Percentiles rank a stretch among this genome's conserved stretches.
Evolutionary conservation across 1,284 basidiomycete species (phyloP).

Genomic region (Leucoagaricus sp.): DNA sequence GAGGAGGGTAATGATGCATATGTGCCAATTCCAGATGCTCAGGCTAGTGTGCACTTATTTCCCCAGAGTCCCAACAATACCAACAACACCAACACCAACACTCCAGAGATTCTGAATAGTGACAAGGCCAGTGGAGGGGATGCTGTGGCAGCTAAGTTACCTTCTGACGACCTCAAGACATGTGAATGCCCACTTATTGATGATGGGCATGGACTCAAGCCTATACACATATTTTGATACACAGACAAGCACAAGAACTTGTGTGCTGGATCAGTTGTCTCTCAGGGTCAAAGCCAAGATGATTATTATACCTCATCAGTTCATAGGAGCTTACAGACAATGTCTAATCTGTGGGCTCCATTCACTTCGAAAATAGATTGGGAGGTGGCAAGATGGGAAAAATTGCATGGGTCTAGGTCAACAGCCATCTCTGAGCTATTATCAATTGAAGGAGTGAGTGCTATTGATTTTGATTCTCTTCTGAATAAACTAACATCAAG

Average conservation of each 20-base stretch:
- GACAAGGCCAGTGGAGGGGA: too few relatives aligned
- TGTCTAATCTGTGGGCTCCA: constrained; percentile 6
- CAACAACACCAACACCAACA: too few relatives aligned
- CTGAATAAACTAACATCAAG: too few relatives aligned
- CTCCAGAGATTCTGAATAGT: too few relatives aligned
- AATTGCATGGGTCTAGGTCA: constrained; percentile 29
- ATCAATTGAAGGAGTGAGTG: constrained; percentile 30
- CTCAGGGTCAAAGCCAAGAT: neutral
- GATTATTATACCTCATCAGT: too few relatives aligned
- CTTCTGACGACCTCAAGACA: neutral
- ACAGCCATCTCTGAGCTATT: constrained; percentile 32
- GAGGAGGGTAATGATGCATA: too few relatives aligned
- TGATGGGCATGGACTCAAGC: neutral
- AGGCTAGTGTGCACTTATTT: too few relatives aligned
- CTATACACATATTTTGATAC: neutral
- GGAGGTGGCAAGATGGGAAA: constrained; percentile 36
- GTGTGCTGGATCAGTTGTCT: neutral
- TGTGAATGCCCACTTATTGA: neutral
- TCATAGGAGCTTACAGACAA: neutral
- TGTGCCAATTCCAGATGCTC: too few relatives aligned
- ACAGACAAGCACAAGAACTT: neutral
- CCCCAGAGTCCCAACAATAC: too few relatives aligned
- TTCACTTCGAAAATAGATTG: constrained; percentile 27
- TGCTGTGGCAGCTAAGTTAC: too few relatives aligned
- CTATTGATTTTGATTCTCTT: too few relatives aligned